Evolutionary conservation across 495 filamentous ascomycete species (phyloP).

Genomic region (Sordaria brevicollis): DNA sequence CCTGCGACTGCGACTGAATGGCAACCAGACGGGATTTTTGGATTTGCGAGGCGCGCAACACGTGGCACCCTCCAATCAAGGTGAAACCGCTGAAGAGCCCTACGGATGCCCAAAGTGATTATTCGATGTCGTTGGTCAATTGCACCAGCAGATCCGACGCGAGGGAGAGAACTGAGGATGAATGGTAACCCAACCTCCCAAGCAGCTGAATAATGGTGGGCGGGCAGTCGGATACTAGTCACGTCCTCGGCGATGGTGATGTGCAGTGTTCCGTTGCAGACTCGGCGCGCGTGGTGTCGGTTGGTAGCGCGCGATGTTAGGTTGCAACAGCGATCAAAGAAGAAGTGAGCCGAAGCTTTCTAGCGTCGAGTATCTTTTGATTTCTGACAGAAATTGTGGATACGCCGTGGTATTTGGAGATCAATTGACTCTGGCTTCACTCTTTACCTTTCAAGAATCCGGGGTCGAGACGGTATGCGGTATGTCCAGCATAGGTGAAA

Average conservation of each 20-base stretch:
- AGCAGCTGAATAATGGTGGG: background rate
- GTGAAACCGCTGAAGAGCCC: background rate
- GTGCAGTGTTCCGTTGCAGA: background rate
- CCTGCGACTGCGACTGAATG: background rate
- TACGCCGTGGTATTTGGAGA: background rate
- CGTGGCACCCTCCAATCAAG: background rate
- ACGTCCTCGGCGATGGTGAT: background rate
- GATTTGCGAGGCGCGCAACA: background rate
- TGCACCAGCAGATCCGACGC: background rate
- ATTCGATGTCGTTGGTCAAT: background rate
- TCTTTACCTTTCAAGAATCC: background rate
- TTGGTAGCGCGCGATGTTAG: background rate
- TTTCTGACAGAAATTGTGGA: background rate
- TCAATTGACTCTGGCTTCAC: background rate
- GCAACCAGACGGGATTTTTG: background rate
- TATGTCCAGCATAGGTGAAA: background rate
- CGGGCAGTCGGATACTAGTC: background rate
- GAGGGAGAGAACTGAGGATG: background rate
- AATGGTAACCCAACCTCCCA: background rate
- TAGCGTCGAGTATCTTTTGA: background rate
- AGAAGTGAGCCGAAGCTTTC: background rate
- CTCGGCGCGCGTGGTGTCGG: background rate
- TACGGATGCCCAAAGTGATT: background rate
- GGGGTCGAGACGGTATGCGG: background rate
- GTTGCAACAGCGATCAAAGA: background rate